phyloP scores from a whole-genome alignment of 257 asterid species.

The Fraxinus pennsylvanica region DNA sequence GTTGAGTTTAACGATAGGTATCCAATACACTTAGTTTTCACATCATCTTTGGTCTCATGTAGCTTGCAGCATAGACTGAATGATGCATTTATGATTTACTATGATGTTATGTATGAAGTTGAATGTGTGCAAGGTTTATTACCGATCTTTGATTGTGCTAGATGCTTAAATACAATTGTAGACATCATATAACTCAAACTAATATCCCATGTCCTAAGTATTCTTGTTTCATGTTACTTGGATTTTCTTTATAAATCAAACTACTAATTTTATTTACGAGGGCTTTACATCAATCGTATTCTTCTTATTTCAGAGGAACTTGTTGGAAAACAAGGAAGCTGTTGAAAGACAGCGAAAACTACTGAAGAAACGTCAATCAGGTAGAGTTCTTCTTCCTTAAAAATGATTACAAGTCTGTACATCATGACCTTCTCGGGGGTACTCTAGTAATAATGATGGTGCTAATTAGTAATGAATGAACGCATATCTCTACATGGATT shows the following conservation, averaged over 20 bases:
- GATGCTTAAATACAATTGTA: conserved; percentile 12
- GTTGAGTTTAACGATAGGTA: neutral
- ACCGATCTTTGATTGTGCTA: conserved; percentile 11
- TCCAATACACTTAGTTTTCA: neutral
- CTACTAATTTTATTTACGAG: conserved; percentile 10
- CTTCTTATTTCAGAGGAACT: conserved; percentile 51
- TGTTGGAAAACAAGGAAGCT: conserved; percentile 86
- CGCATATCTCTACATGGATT: neutral
- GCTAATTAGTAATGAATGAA: neutral
- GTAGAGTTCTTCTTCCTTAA: conserved; percentile 36
- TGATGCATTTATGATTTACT: neutral
- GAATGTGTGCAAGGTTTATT: conserved; percentile 1
- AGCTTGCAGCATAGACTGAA: neutral
- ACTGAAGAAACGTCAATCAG: conserved; percentile 83
- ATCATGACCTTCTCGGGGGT: conserved; percentile 16
- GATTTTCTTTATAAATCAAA: neutral
- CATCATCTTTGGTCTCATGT: neutral
- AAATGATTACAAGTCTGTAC: conserved; percentile 8
- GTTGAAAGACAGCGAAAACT: conserved; percentile 92
- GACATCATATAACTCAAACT: neutral
- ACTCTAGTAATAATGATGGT: neutral
- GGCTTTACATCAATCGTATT: neutral
- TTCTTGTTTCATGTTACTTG: neutral
- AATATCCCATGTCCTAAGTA: neutral
- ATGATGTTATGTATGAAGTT: neutral